Percentiles rank a stretch among this genome's conserved stretches.
These are phyloP conservation scores for Eucalyptus melliodora DNA, from an alignment of 345 rosid genomes.

Conservation along the genomic window DNA sequence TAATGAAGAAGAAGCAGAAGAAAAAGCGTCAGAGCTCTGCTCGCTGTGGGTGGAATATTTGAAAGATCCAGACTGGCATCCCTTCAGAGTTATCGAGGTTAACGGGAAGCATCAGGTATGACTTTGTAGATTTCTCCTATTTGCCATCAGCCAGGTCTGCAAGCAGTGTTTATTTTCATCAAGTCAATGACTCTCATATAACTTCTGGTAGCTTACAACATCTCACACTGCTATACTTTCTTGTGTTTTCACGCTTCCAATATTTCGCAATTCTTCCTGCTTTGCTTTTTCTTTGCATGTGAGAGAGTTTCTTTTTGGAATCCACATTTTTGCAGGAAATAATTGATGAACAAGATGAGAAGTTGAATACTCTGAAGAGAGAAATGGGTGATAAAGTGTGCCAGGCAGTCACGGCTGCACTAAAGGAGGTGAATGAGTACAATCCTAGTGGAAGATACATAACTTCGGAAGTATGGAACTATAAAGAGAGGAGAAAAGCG, in stretches of 20 bases:
- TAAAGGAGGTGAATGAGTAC: conserved; percentile 72
- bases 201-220: neutral
- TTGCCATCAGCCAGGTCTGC: neutral
- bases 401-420: conserved; percentile 46
- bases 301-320: neutral
- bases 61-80: conserved; percentile 95
- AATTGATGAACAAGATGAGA: conserved; percentile 56
- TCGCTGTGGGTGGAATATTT: conserved; percentile 92
- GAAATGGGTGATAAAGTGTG: conserved; percentile 52
- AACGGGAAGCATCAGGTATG: conserved; percentile 61
- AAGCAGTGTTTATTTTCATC: neutral
- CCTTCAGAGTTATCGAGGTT: conserved; percentile 44
- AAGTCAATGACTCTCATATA: neutral
- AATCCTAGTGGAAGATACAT: conserved; percentile 91
- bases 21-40: conserved; percentile 62
- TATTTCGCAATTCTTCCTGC: neutral
- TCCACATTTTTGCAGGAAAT: conserved; percentile 36
- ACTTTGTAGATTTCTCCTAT: neutral
- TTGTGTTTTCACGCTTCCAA: neutral
- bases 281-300: neutral
- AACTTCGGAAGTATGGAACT: conserved; percentile 76
- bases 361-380: conserved; percentile 35
- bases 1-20: conserved; percentile 58
- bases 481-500: conserved; percentile 50
- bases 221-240: neutral